phyloP scores from a whole-genome alignment of 139 green algal genomes.

The Mesotaenium endlicherianum region DNA sequence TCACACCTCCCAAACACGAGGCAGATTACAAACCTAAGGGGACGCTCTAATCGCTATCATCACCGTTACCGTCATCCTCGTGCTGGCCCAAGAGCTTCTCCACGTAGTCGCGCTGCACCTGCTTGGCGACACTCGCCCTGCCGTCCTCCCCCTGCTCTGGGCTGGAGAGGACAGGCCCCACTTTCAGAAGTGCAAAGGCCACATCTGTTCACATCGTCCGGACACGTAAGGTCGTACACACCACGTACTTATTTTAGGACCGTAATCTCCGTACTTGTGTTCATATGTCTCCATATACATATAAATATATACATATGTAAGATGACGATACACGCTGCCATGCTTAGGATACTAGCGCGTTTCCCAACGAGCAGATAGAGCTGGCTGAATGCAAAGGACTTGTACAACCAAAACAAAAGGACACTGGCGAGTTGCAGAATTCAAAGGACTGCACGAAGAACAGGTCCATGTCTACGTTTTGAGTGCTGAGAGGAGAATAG shows the following conservation, averaged over 20 bases:
- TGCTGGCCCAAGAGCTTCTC: slow-evolving; percentile 14
- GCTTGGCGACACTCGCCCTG: not conserved
- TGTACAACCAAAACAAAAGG: not conserved
- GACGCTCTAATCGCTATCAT: slow-evolving; percentile 1
- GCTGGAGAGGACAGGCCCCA: not conserved
- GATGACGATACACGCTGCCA: not conserved
- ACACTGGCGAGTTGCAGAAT: not conserved
- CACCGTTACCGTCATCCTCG: slow-evolving; percentile 9
- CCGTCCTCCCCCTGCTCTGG: not conserved
- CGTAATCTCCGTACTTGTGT: not conserved
- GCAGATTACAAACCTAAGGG: not conserved
- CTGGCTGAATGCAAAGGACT: not conserved
- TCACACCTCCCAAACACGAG: not conserved
- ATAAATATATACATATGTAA: not conserved
- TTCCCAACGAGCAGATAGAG: not conserved
- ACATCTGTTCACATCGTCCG: slow-evolving; percentile 8
- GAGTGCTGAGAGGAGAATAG: not conserved
- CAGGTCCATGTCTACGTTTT: not conserved
- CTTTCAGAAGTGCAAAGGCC: slow-evolving; percentile 10
- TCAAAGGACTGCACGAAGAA: not conserved
- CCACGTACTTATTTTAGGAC: not conserved
- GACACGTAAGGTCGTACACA: not conserved
- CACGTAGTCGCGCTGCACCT: slow-evolving; percentile 17
- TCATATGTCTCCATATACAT: not conserved
- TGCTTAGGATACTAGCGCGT: not conserved